Evolutionary conservation across 2,329 filamentous ascomycete genomes (phyloP), one percentile per base, ranked within the genome.

Genomic region (Colletotrichum neosansevieriae): DNA sequence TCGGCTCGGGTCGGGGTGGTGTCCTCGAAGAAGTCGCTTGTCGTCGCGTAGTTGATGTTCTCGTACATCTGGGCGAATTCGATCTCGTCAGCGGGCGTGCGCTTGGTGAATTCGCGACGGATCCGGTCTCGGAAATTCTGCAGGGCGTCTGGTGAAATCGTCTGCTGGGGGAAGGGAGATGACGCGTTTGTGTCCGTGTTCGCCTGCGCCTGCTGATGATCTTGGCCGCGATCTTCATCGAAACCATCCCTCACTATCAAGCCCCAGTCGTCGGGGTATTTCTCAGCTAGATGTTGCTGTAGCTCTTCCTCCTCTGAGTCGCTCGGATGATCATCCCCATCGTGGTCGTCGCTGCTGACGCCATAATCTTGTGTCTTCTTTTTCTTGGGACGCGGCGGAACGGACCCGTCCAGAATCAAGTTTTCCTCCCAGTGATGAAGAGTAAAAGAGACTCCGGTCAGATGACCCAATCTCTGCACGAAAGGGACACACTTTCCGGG

Each of bases 381-480:
- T 10, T 51, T 51, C 15, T 51, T 51, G 3, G 10, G 12, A 2
- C 38, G 34, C 0, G 47, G n/a, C 0, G 66, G 62, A 0, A 69
- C 49, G 0, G 66, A 56, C 1, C 56, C 57, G 4, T 67, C 67
- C 0, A 67, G 7, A 1, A 67, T 49, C 1, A 69, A 2, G 3
- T 66, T 60, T 1, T 68, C 11, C 4, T 66, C 57, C 67, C 51
- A 69, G 6, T 47, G 19, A 6, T 67, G 50, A 3, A 69, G 62
- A 0, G 49, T 62, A 1, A 69, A 67, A 1, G 11, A 3, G 3
- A 69, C 10, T 0, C 63, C 67, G 0, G 67, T 57, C 0, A 24
- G 11, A 0, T 6, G n/a, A 0, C 21, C 7, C 0, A 69, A 44
- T 6, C 21, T 40, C 9, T 12, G 10, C 0, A 67, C 57, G 0